Percentiles rank a stretch among this genome's conserved stretches.
Conservation (phyloP, 306 rosid species). For the Mimosa pudica region DNA sequence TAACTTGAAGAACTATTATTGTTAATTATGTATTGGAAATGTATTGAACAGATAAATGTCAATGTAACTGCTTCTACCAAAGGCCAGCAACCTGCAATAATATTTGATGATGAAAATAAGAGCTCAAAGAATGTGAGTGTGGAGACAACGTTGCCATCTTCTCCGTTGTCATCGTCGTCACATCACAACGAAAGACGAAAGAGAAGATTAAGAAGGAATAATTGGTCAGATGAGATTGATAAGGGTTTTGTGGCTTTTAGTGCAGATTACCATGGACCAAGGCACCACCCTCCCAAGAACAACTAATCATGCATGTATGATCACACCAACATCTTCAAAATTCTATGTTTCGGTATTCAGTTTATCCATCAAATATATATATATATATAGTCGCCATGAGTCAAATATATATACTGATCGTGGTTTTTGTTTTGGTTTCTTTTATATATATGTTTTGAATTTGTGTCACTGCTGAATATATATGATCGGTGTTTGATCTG, state of each 20-base stretch:
- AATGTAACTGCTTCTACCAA: conserved; percentile 7
- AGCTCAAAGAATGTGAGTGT: conserved; percentile 22
- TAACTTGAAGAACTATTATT: neutral
- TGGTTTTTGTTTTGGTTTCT: neutral
- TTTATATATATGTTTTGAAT: neutral
- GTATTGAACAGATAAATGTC: conserved; percentile 25
- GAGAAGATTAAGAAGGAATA: conserved; percentile 30
- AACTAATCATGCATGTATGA: conserved; percentile 9
- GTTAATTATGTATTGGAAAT: neutral
- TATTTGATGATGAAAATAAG: neutral
- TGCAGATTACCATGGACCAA: conserved; percentile 56
- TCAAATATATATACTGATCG: neutral
- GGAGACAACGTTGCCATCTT: neutral
- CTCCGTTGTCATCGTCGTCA: neutral
- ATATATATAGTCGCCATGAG: neutral
- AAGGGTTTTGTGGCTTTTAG: conserved; percentile 51
- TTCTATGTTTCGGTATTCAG: conserved; percentile 2
- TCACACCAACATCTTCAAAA: neutral
- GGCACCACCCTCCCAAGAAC: conserved; percentile 65
- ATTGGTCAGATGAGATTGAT: conserved; percentile 29
- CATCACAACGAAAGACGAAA: conserved; percentile 4
- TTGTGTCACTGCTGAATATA: neutral
- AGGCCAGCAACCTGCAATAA: neutral
- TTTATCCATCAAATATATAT: neutral
- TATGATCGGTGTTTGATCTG: neutral